Conservation (phyloP, 2,329 filamentous ascomycete species). For the Xylariales sp. region DNA sequence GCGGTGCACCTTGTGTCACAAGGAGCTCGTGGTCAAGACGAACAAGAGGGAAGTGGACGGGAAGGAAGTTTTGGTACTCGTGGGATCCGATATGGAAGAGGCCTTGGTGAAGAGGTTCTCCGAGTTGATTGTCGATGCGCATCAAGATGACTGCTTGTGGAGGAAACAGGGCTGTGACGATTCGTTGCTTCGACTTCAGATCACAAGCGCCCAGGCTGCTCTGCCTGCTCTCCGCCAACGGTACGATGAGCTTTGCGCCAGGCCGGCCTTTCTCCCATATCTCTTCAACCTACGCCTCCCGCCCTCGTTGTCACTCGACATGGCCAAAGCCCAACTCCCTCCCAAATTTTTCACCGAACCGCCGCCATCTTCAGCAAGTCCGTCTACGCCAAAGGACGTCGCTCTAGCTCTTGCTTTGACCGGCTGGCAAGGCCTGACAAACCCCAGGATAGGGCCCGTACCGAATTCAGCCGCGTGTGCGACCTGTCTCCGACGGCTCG, state of each 20-base stretch:
- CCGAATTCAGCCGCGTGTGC: conserved; percentile 75
- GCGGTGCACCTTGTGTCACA: conserved; percentile 77
- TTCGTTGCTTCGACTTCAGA: conserved; percentile 55
- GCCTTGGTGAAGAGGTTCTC: conserved; percentile 73
- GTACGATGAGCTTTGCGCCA: conserved; percentile 57
- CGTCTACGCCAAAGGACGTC: conserved; percentile 47
- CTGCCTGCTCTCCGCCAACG: conserved; percentile 55
- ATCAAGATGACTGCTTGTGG: conserved; percentile 83
- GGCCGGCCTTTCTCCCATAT: conserved; percentile 55
- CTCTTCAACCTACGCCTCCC: conserved; percentile 58
- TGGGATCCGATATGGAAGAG: conserved; percentile 60
- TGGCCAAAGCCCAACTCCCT: conserved; percentile 45
- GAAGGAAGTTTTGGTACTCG: conserved; percentile 46
- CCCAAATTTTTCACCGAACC: conserved; percentile 49
- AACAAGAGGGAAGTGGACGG: conserved; percentile 55
- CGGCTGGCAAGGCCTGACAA: conserved; percentile 68
- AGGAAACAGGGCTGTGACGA: conserved; percentile 80
- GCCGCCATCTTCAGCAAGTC: conserved; percentile 26
- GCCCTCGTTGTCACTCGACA: conserved; percentile 45
- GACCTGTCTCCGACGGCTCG: conserved; percentile 81
- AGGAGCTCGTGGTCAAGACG: conserved; percentile 78
- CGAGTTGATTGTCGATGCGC: conserved; percentile 67
- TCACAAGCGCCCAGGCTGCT: conserved; percentile 57
- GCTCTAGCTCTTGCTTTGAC: conserved; percentile 67
- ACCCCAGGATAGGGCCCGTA: conserved; percentile 51